Evolutionary conservation across 768 basidiomycete genomes (phyloP).

Genomic region (Termitomyces eurrhizus): DNA sequence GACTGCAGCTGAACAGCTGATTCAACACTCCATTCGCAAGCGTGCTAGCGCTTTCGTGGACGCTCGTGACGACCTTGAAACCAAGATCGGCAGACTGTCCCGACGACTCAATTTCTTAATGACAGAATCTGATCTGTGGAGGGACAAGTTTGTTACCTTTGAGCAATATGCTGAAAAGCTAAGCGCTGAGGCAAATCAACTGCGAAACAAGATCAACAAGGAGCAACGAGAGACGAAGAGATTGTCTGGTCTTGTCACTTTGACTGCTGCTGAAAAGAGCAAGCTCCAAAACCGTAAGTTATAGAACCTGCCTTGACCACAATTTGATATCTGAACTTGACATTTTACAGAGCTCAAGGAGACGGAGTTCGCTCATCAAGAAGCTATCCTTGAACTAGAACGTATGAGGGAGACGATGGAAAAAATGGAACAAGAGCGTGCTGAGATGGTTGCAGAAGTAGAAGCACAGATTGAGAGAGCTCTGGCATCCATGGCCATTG

Average conservation of each 20-base stretch:
- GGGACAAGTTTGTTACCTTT: conserved; percentile 91
- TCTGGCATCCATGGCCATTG: conserved; percentile 80
- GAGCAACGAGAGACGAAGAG: conserved; percentile 88
- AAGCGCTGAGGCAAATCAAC: conserved; percentile 79
- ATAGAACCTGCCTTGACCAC: background rate
- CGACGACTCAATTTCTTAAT: conserved; percentile 87
- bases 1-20: conserved; percentile 76
- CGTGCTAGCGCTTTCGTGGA: conserved; percentile 95
- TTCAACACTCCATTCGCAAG: conserved; percentile 86
- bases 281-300: conserved; percentile 75
- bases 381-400: conserved; percentile 78
- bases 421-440: conserved; percentile 81
- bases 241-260: conserved; percentile 70
- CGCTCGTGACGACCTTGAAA: conserved; percentile 89
- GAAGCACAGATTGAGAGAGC: conserved; percentile 90
- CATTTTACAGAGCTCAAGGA: conserved; percentile 62
- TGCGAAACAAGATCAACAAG: conserved; percentile 84
- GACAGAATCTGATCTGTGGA: conserved; percentile 88
- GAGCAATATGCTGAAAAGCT: conserved; percentile 93
- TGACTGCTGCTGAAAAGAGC: conserved; percentile 75
- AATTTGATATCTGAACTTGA: conserved; percentile 6
- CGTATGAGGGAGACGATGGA: conserved; percentile 85
- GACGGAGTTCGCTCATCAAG: conserved; percentile 77
- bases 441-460: conserved; percentile 90
- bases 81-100: conserved; percentile 85